A percentile compares a stretch with the other conserved stretches of the same genome.
These are phyloP conservation scores for Tolypocladium tundrense DNA, from an alignment of 2,329 filamentous ascomycete genomes.

Conservation along the genomic window DNA sequence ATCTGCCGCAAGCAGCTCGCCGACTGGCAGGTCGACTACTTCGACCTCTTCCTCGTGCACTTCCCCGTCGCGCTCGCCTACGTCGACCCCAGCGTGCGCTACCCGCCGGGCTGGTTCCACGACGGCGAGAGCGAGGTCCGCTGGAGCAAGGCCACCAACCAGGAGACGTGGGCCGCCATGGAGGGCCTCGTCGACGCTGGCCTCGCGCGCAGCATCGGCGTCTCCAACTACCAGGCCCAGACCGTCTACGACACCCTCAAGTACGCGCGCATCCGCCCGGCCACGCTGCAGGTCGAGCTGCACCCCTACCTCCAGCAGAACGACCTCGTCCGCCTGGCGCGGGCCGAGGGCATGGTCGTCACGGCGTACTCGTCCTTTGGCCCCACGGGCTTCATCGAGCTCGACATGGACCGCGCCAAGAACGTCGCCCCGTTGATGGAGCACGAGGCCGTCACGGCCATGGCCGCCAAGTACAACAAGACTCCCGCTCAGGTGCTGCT, in stretches of 20 bases:
- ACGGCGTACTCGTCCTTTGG: constrained; percentile 83
- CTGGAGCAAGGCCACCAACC: constrained; percentile 58
- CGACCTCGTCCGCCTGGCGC: constrained; percentile 58
- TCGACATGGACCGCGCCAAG: constrained; percentile 49
- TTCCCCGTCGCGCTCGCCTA: constrained; percentile 83
- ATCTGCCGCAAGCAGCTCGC: constrained; percentile 68
- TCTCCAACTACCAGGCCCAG: constrained; percentile 75
- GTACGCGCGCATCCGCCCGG: constrained; percentile 64
- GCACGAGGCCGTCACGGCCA: constrained; percentile 50
- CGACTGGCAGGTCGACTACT: constrained; percentile 81
- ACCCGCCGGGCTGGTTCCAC: constrained; percentile 70
- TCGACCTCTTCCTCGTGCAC: constrained; percentile 83
- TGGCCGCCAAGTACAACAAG: constrained; percentile 59
- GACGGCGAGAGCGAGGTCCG: constrained; percentile 52
- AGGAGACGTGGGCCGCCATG: constrained; percentile 77
- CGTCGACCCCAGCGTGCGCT: constrained; percentile 67
- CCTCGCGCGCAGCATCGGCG: constrained; percentile 63
- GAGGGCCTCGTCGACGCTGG: constrained; percentile 61
- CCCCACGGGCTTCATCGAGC: constrained; percentile 67
- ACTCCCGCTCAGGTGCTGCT: constrained; percentile 47
- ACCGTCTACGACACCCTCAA: constrained; percentile 70
- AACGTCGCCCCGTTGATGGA: constrained; percentile 63
- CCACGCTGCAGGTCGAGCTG: constrained; percentile 80
- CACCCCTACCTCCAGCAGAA: constrained; percentile 79
- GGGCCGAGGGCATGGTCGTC: constrained; percentile 59